A percentile compares a stretch with the other conserved stretches of the same genome.
phyloP scores from a whole-genome alignment of 73 alveolate genomes.

The Blepharisma japonicum region DNA sequence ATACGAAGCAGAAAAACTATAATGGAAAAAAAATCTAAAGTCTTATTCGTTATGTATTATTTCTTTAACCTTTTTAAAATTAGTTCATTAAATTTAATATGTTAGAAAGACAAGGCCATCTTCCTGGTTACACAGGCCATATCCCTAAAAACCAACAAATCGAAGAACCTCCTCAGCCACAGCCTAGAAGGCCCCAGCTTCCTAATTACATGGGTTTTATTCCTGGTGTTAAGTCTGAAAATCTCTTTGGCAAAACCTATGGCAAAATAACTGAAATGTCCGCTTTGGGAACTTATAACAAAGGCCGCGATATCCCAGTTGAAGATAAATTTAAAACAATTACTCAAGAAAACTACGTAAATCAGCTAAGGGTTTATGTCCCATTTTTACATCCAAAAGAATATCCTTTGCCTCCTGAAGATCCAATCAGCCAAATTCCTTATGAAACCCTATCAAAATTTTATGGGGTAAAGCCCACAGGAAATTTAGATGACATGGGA shows the following conservation, averaged over 20 bases:
- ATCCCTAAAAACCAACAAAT: not conserved
- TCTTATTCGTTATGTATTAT: too few species aligned
- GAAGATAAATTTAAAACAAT: conserved; percentile 38
- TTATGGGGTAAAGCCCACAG: conserved; percentile 2
- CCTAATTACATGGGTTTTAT: conserved; percentile 71
- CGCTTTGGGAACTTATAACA: conserved; percentile 32
- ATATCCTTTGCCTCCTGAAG: not conserved
- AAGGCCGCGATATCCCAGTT: conserved; percentile 49
- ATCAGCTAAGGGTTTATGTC: conserved; percentile 19
- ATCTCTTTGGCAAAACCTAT: conserved; percentile 65
- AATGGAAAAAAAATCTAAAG: too few species aligned
- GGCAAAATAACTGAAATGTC: conserved; percentile 57
- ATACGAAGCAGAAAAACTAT: too few species aligned
- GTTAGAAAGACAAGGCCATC: conserved; percentile 26
- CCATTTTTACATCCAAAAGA: not conserved
- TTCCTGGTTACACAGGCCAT: conserved; percentile 35
- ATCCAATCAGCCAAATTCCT: not conserved
- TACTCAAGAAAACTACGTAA: conserved; percentile 36
- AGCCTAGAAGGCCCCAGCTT: conserved; percentile 41
- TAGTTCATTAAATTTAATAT: not conserved
- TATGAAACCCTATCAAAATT: not conserved
- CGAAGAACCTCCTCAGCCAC: conserved; percentile 5
- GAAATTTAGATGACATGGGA: not conserved
- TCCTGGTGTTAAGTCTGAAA: conserved; percentile 73
- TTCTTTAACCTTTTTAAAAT: too few species aligned